These are phyloP conservation scores for Neoscytalidium dimidiatum DNA, from an alignment of 2,329 filamentous ascomycete genomes.

Conservation along the genomic window DNA sequence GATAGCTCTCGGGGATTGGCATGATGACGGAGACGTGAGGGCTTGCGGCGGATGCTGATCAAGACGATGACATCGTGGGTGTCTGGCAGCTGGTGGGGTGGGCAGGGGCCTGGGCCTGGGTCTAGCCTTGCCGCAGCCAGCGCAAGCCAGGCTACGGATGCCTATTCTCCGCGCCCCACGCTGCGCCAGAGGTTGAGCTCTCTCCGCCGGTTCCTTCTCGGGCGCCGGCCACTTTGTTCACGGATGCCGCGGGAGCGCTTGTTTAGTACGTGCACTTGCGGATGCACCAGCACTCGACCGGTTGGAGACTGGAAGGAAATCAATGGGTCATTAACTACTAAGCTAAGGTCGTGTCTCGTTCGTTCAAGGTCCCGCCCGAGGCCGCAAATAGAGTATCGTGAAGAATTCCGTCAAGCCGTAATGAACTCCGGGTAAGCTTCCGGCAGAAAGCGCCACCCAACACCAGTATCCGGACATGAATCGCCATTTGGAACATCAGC, in stretches of 20 bases:
- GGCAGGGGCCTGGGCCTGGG: not conserved
- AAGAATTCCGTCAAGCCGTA: not conserved
- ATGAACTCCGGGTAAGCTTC: not conserved
- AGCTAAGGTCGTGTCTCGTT: constrained; percentile 10
- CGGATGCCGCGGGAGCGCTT: not conserved
- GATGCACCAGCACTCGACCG: not conserved
- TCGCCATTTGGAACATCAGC: not conserved
- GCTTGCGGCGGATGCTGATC: not conserved
- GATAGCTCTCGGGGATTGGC: not conserved
- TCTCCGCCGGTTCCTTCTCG: not conserved
- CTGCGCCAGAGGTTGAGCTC: too few species aligned
- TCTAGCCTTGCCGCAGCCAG: not conserved
- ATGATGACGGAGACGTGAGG: constrained; percentile 5
- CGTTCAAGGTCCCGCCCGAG: not conserved
- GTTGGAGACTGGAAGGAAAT: not conserved
- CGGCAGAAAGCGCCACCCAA: constrained; percentile 1
- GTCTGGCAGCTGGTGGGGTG: not conserved
- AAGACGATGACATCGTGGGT: constrained; percentile 10
- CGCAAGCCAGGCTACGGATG: too few species aligned
- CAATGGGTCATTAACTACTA: not conserved
- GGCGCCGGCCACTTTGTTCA: not conserved
- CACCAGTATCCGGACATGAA: not conserved
- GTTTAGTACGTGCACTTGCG: not conserved
- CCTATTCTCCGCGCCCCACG: constrained; percentile 9
- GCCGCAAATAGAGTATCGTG: constrained; percentile 9